phyloP scores from a whole-genome alignment of 352 stramenopile genomes.

The Phytophthora rubi region DNA sequence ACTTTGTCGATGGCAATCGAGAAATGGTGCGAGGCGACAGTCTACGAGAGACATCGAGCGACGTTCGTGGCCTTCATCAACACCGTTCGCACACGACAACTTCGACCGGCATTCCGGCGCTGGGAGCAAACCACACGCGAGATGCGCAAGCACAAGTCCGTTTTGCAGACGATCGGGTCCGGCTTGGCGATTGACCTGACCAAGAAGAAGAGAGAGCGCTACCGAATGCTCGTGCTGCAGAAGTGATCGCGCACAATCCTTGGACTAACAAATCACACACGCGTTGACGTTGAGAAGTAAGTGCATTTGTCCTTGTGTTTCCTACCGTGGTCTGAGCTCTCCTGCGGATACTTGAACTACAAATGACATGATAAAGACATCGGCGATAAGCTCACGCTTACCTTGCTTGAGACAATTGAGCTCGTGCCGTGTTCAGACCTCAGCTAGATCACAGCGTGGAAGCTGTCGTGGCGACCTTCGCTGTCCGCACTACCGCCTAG shows the following conservation, averaged over 20 bases:
- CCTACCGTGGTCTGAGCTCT: not conserved
- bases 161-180: constrained; percentile 52
- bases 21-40: constrained; percentile 53
- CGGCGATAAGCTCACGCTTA: not conserved
- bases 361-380: constrained; percentile 9
- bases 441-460: constrained; percentile 49
- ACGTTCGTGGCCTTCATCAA: constrained; percentile 56
- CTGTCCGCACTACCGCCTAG: constrained; percentile 25
- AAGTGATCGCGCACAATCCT: constrained; percentile 38
- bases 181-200: constrained; percentile 66
- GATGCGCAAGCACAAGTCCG: constrained; percentile 53
- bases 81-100: constrained; percentile 53
- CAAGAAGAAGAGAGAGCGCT: constrained; percentile 69
- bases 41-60: constrained; percentile 52
- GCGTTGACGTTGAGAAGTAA: constrained; percentile 6
- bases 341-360: not conserved
- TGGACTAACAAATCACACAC: too few species aligned
- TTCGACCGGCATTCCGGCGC: constrained; percentile 60
- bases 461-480: constrained; percentile 30
- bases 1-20: constrained; percentile 46
- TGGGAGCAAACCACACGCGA: constrained; percentile 58
- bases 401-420: not conserved
- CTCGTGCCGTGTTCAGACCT: not conserved
- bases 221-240: constrained; percentile 72
- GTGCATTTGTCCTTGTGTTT: constrained; percentile 6